Evolutionary conservation across 805 yeast species (phyloP), one percentile per base, ranked within the genome.

Genomic region (Clavispora santaluciae): DNA sequence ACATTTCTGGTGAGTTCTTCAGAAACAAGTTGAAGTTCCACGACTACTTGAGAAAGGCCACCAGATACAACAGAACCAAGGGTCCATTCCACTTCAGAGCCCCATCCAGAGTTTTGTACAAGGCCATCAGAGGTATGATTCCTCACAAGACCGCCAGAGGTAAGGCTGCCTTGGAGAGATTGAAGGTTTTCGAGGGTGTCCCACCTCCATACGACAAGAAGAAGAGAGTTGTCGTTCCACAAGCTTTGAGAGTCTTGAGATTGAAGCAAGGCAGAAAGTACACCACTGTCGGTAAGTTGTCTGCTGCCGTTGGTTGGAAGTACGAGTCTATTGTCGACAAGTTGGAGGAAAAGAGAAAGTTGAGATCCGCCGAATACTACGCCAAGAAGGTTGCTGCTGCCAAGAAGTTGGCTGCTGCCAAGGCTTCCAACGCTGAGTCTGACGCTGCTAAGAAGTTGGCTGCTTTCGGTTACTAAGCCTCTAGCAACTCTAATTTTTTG

Each of bases 51-150:
- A 90, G 99, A 84, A 93, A 93, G 84, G 86, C 95, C 65, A 90
- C 99, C 70, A 86, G 95, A 79, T 93, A 74, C 90, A 93, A 93
- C 95, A 89, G 89, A 80, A 84, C 81, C 67, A 85, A 89, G 74
- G 99, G 99, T 80, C 98, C 98, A 68, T 93, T 91, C 97, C 99
- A 93, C 75, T 93, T 93, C 96, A 93, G 98, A 79, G 99, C 99
- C 54, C 99, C 99, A 75, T 90, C 98, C 54, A 89, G 98, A 79
- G 91, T 93, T 77, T 89, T 93, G 78, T 90, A 90, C 95, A 93
- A 93, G 86, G 97, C 99, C 68, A 76, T 93, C 72, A 86, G 96
- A 73, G 99, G 99, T 79, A 93, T 93, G 99, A 78, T 93, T 66
- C 79, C 96, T 72, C 98, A 93, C 90, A 93, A 93, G 89, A 93